Evolutionary conservation across 305 asterid species (phyloP).

Genomic region (Fraxinus sp.): DNA sequence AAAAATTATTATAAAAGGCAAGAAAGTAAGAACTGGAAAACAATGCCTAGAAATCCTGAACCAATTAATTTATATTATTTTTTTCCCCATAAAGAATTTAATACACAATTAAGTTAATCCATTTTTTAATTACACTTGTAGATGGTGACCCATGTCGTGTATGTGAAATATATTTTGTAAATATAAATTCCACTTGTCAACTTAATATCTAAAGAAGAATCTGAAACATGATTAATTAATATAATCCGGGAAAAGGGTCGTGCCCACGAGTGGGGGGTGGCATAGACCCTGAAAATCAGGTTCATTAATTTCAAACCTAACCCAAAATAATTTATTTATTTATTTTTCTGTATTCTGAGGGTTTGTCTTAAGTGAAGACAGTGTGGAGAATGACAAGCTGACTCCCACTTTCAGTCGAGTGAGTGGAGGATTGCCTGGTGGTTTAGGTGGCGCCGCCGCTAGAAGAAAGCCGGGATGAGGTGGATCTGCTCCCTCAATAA

Average conservation of each 20-base stretch:
- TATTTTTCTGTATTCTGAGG: slow-evolving; percentile 23
- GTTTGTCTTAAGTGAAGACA: slow-evolving; percentile 47
- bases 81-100: slow-evolving; percentile 42
- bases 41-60: slow-evolving; percentile 28
- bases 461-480: slow-evolving; percentile 35
- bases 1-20: not conserved
- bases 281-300: slow-evolving; percentile 54
- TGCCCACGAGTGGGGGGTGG: slow-evolving; percentile 62
- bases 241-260: slow-evolving; percentile 49
- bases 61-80: slow-evolving; percentile 27
- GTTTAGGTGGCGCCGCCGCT: slow-evolving; percentile 35
- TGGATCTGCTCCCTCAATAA: slow-evolving; percentile 28
- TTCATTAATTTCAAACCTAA: slow-evolving; percentile 27
- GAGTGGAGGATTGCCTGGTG: slow-evolving; percentile 37
- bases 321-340: not conserved
- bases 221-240: slow-evolving; percentile 19
- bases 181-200: slow-evolving; percentile 32
- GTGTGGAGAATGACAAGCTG: slow-evolving; percentile 42
- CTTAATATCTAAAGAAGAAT: slow-evolving; percentile 37
- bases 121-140: slow-evolving; percentile 18
- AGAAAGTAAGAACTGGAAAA: slow-evolving; percentile 25
- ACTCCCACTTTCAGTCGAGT: slow-evolving; percentile 45
- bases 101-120: not conserved
- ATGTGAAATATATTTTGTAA: not conserved
- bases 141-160: slow-evolving; percentile 56